Evolutionary conservation across 495 filamentous ascomycete species (phyloP), one percentile per base, ranked within the genome.

Genomic region (Chaetomium tenue): DNA sequence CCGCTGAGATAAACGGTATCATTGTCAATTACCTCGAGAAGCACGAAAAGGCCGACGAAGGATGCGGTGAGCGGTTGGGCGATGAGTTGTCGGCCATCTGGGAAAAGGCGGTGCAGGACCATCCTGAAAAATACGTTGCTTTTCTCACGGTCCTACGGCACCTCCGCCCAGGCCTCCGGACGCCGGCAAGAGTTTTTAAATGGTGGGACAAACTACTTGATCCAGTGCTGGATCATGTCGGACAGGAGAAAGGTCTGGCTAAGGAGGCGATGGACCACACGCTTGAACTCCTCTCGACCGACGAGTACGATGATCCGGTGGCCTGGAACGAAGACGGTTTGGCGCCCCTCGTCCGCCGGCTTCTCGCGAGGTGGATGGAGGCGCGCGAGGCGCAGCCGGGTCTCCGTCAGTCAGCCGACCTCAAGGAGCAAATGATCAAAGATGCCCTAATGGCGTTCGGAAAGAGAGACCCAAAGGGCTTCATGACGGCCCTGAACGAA

Each of bases 171-270:
- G 79, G 79, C 5, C 78, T 91, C 40, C 76, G 74, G 26, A 79
- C 83, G 2, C 78, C 83, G 3, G 79, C 74, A 20, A 79, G 81
- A 60, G 70, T 86, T 40, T 68, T 84, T 53, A 80, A 86, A 68
- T 91, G 89, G 89, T 89, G 88, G 83, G 82, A 86, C 15, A 78
- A 82, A 68, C 76, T 89, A 44, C 75, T 89, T 28, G 76, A 79
- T 57, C 85, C 86, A 3, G 82, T 84, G 1, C 72, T 91, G 53
- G 81, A 84, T 58, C 73, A 78, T 58, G 70, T 87, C 33, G 82
- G 80, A 16, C 81, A 81, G 56, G 83, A 87, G 69, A 85, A 84
- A 67, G 81, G 79, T 23, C 75, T 87, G 51, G 82, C 85, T 50
- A 74, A 78, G 30, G 86, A 89, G 71, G 82, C 83, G 11, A 75